Base-by-base conservation (phyloP, 1,284 basidiomycete species). In the Ceratobasidium sp. region DNA sequence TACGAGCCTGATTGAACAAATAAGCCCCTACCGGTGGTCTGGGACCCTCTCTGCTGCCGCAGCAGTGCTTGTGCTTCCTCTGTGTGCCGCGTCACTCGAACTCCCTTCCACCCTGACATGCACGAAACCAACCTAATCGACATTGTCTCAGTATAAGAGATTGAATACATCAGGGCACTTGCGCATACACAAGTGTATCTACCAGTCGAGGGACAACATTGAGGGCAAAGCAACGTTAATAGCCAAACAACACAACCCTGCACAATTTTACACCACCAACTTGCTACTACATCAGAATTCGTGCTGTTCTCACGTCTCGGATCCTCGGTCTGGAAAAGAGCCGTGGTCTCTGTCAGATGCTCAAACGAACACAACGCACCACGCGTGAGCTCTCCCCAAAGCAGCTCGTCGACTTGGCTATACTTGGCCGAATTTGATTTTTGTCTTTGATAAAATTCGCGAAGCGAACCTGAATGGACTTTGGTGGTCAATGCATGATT, bases 371-470 rank as follows among this genome's bases (percentile, higher is more conserved):
- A 33, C 18, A 74, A 23, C 23, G 64, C 71, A 33, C 59, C 44
- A 48, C 64, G 71, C 30, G 62, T 57, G 18, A 73, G 59, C 41
- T 73, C 70, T 52, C 70, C 70, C 4, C 57, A 73, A 27, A 73
- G 46, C 14, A 73, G 23, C 30, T 73, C 44, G n/a, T 73, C 70
- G 14, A 73, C 70, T 52, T 73, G 57, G 27, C 35, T 44, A 38
- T 62, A 73, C 57, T 73, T 73, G 10, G 38, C 70, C 2, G 62
- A 44, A 12, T 57, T 73, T 23, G 62, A 57, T 33, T 73, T 73
- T 30, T 73, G 70, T 10, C 52, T 73, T n/a, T 73, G 57, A 30
- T 73, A 73, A 30, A 73, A 73, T 35, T 62, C 70, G 23, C 70
- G 55, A 62, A 73, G n/a, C n/a, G n/a, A n/a, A n/a, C 70, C 70